Conservation (phyloP, 768 basidiomycete species). For the Tricholoma flavovirens region DNA sequence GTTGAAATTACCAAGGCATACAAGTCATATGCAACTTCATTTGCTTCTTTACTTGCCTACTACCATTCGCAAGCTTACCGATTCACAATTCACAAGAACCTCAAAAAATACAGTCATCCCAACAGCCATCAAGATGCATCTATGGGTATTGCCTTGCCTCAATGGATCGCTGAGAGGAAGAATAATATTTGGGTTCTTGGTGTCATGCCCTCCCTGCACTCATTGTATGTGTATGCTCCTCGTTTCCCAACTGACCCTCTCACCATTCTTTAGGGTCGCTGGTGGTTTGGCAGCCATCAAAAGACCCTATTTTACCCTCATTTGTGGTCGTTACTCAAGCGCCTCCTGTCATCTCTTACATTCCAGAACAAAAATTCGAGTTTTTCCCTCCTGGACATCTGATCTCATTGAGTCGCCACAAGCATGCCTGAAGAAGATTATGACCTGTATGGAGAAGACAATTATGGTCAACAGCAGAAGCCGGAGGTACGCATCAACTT, state of each 20-base stretch:
- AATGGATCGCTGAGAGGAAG: conserved; percentile 88
- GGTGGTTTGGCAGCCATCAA: conserved; percentile 94
- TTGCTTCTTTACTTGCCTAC: not conserved
- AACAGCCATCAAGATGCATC: conserved; percentile 91
- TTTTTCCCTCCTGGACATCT: conserved; percentile 16
- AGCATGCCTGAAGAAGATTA: conserved; percentile 73
- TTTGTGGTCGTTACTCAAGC: conserved; percentile 34
- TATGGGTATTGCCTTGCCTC: conserved; percentile 92
- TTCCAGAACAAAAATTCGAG: conserved; percentile 24
- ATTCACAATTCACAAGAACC: conserved; percentile 88
- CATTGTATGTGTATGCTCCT: conserved; percentile 46
- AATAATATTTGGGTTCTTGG: conserved; percentile 92
- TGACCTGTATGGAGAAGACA: conserved; percentile 78
- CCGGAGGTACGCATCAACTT: conserved; percentile 29
- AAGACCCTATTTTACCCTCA: conserved; percentile 37
- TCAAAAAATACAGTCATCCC: conserved; percentile 85
- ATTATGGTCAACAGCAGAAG: conserved; percentile 22
- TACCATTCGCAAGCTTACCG: conserved; percentile 59
- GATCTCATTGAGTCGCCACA: conserved; percentile 20
- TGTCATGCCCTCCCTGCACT: conserved; percentile 70
- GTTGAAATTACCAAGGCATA: conserved; percentile 96
- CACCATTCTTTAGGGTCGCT: conserved; percentile 56
- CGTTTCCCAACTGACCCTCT: not conserved
- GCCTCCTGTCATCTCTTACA: conserved; percentile 28
- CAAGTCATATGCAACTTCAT: conserved; percentile 60